Evolutionary conservation across 2,329 filamentous ascomycete genomes (phyloP).

Genomic region (Phaeosphaeriaceae sp.): DNA sequence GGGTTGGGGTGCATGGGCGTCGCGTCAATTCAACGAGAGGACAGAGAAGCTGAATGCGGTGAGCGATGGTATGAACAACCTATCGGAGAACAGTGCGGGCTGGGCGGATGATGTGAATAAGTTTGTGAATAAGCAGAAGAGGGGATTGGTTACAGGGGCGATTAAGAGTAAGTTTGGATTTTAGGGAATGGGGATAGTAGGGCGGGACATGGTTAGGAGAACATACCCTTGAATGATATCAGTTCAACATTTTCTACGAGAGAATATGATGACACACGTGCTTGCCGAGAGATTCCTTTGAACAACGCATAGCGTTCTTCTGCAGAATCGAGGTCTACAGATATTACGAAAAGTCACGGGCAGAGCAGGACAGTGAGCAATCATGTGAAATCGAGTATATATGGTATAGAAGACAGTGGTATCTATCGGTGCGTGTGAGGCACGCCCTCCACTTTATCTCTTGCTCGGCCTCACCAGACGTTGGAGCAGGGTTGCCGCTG

Average conservation of each 20-base stretch:
- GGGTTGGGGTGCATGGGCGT: constrained; percentile 78
- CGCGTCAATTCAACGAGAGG: constrained; percentile 84
- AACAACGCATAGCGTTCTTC: no score
- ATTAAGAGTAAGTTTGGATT: constrained; percentile 47
- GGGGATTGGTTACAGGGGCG: constrained; percentile 75
- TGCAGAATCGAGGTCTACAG: no score
- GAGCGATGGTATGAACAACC: constrained; percentile 81
- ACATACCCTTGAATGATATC: no score
- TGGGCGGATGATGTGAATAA: constrained; percentile 91
- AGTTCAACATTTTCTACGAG: no score
- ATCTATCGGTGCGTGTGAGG: background rate
- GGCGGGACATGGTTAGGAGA: no score
- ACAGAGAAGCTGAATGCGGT: constrained; percentile 86
- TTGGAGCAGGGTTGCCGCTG: background rate
- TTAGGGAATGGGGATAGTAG: background rate
- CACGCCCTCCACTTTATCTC: background rate
- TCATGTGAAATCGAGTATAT: background rate
- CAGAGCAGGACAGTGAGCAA: no score
- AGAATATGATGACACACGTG: no score
- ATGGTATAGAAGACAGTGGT: background rate
- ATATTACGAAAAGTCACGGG: no score
- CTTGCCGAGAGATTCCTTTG: no score
- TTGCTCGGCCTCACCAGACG: background rate
- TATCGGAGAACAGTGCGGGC: constrained; percentile 80
- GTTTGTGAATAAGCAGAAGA: constrained; percentile 86